Evolutionary conservation across 768 basidiomycete species (phyloP).

Genomic region (Panaeolus cyanescens): DNA sequence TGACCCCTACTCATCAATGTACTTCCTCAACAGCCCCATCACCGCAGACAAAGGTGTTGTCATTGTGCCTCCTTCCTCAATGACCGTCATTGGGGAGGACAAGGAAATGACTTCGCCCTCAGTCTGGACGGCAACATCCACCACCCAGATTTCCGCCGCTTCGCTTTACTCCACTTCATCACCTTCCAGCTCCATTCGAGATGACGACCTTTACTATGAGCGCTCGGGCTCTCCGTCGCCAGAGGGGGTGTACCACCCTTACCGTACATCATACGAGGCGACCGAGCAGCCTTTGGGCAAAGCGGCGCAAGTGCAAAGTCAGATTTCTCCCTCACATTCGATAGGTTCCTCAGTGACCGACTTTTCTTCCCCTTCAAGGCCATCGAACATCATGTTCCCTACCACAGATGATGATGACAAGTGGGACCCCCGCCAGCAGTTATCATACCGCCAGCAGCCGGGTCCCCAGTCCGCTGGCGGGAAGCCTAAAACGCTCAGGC

Average conservation of each 20-base stretch:
- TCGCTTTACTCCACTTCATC: constrained; percentile 47
- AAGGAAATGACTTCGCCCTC: constrained; percentile 57
- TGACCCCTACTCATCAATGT: constrained; percentile 59
- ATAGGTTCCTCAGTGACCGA: constrained; percentile 43
- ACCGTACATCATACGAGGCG: constrained; percentile 30
- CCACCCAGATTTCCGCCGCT: constrained; percentile 46
- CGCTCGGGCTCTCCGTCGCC: constrained; percentile 37
- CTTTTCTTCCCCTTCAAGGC: constrained; percentile 40
- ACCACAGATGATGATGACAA: constrained; percentile 7
- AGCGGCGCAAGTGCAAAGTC: constrained; percentile 40
- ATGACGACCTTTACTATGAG: constrained; percentile 34
- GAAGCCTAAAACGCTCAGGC: constrained; percentile 34
- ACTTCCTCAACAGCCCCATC: constrained; percentile 49
- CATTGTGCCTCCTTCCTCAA: constrained; percentile 36
- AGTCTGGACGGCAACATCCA: constrained; percentile 46
- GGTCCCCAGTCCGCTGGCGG: constrained; percentile 10
- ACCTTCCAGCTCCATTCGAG: constrained; percentile 32
- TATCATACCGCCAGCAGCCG: constrained; percentile 14
- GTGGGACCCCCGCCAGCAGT: constrained; percentile 9
- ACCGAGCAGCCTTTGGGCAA: constrained; percentile 30
- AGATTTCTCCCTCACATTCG: constrained; percentile 37
- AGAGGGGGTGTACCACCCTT: constrained; percentile 24
- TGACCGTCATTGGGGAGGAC: constrained; percentile 49
- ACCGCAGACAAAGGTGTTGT: constrained; percentile 39
- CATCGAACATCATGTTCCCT: constrained; percentile 21